Conservation (phyloP, 2,329 filamentous ascomycete species). For the Teratosphaeria zuluensis region DNA sequence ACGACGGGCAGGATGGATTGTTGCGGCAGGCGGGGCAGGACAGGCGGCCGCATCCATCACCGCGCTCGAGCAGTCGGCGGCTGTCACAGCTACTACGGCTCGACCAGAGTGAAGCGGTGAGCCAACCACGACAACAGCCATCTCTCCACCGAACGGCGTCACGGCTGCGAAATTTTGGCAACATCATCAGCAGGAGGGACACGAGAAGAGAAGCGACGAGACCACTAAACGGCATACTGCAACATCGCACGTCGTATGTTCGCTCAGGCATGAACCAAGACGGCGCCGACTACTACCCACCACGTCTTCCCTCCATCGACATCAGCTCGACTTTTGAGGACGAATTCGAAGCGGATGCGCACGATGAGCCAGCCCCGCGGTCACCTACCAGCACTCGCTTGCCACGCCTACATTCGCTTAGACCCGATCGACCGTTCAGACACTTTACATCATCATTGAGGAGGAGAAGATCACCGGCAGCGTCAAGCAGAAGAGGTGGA, state of each 20-base stretch:
- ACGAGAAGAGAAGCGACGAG: not conserved
- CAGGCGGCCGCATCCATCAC: conserved; percentile 4
- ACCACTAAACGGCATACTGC: conserved; percentile 6
- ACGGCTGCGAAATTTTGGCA: conserved; percentile 1
- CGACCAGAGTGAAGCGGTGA: conserved; percentile 2
- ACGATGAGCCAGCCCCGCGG: conserved; percentile 15
- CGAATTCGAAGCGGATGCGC: conserved; percentile 16
- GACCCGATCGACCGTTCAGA: conserved; percentile 28
- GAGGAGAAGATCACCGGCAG: conserved; percentile 41
- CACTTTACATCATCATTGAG: conserved; percentile 38
- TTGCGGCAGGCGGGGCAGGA: not conserved
- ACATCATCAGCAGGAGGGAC: conserved; percentile 1
- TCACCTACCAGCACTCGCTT: conserved; percentile 20
- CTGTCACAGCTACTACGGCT: conserved; percentile 21
- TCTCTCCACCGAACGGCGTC: conserved; percentile 6
- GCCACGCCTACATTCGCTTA: conserved; percentile 18
- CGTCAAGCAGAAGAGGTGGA: conserved; percentile 23
- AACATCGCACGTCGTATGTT: conserved; percentile 18
- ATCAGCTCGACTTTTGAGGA: conserved; percentile 25
- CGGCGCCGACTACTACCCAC: conserved; percentile 16
- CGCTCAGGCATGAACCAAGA: conserved; percentile 14
- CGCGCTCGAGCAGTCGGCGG: conserved; percentile 9
- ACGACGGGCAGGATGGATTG: conserved; percentile 5
- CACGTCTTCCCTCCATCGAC: conserved; percentile 25
- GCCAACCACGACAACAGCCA: not conserved